A percentile compares a stretch with the other conserved stretches of the same genome.
Evolutionary conservation across 148 eudicot genomes (phyloP).

Genomic region (Arbutus unedo): DNA sequence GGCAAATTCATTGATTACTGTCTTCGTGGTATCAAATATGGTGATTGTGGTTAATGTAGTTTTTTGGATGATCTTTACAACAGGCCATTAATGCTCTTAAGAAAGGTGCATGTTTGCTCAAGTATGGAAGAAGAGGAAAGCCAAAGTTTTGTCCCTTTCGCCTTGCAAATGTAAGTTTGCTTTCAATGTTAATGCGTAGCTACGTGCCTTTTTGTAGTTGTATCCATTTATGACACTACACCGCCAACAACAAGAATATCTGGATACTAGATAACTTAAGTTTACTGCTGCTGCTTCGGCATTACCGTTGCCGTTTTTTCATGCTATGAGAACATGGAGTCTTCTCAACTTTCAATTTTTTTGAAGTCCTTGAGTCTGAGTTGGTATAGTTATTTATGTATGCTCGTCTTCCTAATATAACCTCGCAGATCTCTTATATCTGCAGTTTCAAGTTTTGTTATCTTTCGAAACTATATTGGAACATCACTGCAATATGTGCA

Average conservation of each 20-base stretch:
- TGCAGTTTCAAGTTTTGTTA: background rate
- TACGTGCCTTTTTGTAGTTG: background rate
- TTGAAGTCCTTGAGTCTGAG: background rate
- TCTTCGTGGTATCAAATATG: constrained; percentile 13
- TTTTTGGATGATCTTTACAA: constrained; percentile 25
- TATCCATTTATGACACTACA: background rate
- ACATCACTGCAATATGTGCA: background rate
- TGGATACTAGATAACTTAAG: background rate
- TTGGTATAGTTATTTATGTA: background rate
- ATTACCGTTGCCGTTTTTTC: background rate
- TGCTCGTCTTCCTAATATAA: background rate
- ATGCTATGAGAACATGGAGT: background rate
- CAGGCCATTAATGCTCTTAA: constrained; percentile 94
- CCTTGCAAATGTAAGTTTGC: constrained; percentile 67
- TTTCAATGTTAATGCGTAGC: background rate
- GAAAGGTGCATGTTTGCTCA: constrained; percentile 81
- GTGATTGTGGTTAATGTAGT: constrained; percentile 8
- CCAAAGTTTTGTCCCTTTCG: constrained; percentile 93
- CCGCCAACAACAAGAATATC: background rate
- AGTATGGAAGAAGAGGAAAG: constrained; percentile 92
- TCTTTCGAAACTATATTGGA: background rate
- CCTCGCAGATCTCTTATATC: background rate
- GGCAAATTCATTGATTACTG: background rate
- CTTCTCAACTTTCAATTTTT: background rate
- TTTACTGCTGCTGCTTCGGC: background rate